Evolutionary conservation across 805 yeast genomes (phyloP), one percentile per base, ranked within the genome.

Genomic region (Candida vartiovaarae): DNA sequence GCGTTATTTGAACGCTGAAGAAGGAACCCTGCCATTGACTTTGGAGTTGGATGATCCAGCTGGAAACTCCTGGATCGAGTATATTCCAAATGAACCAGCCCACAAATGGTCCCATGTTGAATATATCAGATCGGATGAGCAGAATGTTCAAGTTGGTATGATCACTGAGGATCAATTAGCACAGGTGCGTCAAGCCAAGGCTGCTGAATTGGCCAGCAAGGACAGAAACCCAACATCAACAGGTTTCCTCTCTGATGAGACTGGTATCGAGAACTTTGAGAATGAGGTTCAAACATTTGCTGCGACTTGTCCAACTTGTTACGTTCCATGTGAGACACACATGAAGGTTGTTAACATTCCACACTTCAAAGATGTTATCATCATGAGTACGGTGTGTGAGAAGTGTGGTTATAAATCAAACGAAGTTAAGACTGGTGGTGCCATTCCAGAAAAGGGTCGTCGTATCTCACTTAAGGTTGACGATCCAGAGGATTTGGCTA

Each of bases 351-450:
- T 93, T 24, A 82, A 88, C 63, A 93, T 93, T 53, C 99, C 99
- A 23, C 98, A 93, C 67, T 93, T 93, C 76, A 90, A 91, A 67
- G 98, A 93, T 53, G 99, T 93, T 34, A 84, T 93, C 47, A 78
- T 93, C 56, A 93, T 93, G 99, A 84, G 95, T 39, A 93, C 99
- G 1, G 81, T 78, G 2, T 93, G 99, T 68, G 90, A 82, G 30
- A 67, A 77, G 50, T 93, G 99, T 68, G 99, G 98, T 32, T 93
- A 85, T 67, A 91, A 87, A 68, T 86, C 95, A 15, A 93, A 93
- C 62, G 99, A 93, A 65, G 99, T 93, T 51, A 93, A 91, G 68
- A 93, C 99, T 5, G 99, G 99, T 47, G 99, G 99, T 55, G 95
- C 84, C 7, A 83, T 93, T 39, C 97, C 99, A 30, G 83, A 71